A percentile compares a stretch with the other conserved stretches of the same genome.
phyloP scores from a whole-genome alignment of 139 green algal species.

The Bryopsis sp. region DNA sequence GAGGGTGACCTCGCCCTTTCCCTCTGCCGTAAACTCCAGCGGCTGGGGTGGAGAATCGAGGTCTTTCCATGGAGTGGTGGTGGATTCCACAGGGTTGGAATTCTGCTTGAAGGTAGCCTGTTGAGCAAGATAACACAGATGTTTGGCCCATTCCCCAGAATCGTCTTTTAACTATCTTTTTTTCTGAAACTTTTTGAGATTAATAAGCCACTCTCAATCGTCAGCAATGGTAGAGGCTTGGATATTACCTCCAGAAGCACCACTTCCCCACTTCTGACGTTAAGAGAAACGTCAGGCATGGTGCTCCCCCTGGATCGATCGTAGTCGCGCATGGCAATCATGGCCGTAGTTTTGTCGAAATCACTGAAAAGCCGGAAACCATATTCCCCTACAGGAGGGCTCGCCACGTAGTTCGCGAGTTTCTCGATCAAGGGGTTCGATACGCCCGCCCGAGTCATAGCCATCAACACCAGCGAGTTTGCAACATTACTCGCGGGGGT shows the following conservation, averaged over 20 bases:
- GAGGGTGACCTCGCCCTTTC: slow-evolving; percentile 30
- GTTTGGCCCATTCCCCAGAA: too few relatives aligned
- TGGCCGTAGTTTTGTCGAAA: not conserved
- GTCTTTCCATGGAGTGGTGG: not conserved
- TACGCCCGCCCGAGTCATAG: not conserved
- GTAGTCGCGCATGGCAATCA: not conserved
- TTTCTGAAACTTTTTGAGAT: too few relatives aligned
- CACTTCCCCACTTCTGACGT: not conserved
- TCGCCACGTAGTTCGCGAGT: not conserved
- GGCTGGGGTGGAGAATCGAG: not conserved
- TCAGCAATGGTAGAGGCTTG: not conserved
- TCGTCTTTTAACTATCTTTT: too few relatives aligned
- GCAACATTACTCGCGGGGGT: slow-evolving; percentile 17
- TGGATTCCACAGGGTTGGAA: not conserved
- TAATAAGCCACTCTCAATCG: not conserved
- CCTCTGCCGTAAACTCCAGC: slow-evolving; percentile 9
- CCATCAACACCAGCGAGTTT: not conserved
- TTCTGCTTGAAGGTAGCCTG: not conserved
- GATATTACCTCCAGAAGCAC: not conserved
- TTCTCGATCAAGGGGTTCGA: not conserved
- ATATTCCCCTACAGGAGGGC: not conserved
- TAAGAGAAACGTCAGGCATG: not conserved
- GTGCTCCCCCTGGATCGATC: not conserved
- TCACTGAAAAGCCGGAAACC: not conserved
- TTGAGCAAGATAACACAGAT: too few relatives aligned